phyloP scores from a whole-genome alignment of 306 rosid genomes.

The Trifolium dubium region DNA sequence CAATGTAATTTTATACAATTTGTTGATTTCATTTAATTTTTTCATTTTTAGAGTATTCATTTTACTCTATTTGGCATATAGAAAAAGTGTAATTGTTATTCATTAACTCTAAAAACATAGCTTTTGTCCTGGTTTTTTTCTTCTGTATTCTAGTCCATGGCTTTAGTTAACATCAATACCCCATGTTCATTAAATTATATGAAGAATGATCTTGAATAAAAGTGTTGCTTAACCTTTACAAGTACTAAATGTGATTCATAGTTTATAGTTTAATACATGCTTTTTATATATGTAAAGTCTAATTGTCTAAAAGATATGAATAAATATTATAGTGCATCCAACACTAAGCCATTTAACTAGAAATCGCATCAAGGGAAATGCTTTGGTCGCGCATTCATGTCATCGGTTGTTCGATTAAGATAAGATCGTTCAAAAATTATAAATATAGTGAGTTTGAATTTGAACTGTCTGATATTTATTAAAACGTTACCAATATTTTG shows the following conservation, averaged over 20 bases:
- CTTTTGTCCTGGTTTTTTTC: background rate
- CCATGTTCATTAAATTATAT: slow-evolving; percentile 53
- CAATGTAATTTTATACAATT: background rate
- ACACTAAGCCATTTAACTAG: too few relatives aligned
- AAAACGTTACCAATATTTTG: too few relatives aligned
- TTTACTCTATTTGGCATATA: background rate
- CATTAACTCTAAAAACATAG: background rate
- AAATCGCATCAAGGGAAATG: too few relatives aligned
- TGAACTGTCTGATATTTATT: too few relatives aligned
- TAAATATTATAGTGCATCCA: too few relatives aligned
- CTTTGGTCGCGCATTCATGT: too few relatives aligned
- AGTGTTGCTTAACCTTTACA: slow-evolving; percentile 75
- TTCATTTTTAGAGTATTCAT: background rate
- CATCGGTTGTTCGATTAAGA: too few relatives aligned
- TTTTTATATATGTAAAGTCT: slow-evolving; percentile 39
- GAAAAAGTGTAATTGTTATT: background rate
- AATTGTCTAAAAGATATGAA: too few relatives aligned
- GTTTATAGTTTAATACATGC: slow-evolving; percentile 69
- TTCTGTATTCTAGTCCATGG: slow-evolving; percentile 57
- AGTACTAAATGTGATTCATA: slow-evolving; percentile 75
- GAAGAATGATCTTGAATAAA: slow-evolving; percentile 45
- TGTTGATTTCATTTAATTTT: background rate
- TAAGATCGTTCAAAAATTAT: too few relatives aligned
- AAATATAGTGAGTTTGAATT: too few relatives aligned
- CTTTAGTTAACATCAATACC: slow-evolving; percentile 68